A percentile compares a stretch with the other conserved stretches of the same genome.
Evolutionary conservation across 805 yeast genomes (phyloP).

Genomic region (Starmera quercuum): DNA sequence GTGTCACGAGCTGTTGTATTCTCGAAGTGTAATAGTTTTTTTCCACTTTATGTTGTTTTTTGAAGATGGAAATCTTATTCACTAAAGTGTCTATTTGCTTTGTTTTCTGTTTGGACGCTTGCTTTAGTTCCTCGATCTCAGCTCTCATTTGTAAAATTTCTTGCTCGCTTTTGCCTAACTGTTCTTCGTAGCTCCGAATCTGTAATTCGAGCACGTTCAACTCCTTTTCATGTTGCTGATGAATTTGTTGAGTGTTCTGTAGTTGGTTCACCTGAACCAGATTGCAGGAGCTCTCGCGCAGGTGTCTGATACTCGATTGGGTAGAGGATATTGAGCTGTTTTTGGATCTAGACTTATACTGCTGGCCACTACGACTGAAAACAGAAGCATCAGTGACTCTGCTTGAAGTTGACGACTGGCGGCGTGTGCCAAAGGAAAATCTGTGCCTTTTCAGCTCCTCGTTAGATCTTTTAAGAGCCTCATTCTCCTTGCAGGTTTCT

Average conservation of each 20-base stretch:
- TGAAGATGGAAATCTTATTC: neutral
- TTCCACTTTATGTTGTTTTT: neutral
- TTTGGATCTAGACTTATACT: constrained; percentile 8
- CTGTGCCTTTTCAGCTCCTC: constrained; percentile 5
- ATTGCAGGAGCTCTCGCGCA: no score
- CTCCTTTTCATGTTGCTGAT: neutral
- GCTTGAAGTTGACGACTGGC: constrained; percentile 6
- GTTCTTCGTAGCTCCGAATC: neutral
- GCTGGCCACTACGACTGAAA: constrained; percentile 1
- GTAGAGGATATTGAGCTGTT: constrained; percentile 13
- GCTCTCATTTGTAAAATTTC: neutral
- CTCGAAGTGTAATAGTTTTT: neutral
- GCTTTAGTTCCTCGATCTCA: neutral
- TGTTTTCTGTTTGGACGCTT: neutral
- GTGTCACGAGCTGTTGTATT: neutral
- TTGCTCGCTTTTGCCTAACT: neutral
- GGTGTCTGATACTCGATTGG: neutral
- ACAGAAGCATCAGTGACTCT: constrained; percentile 4
- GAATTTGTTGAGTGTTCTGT: no score
- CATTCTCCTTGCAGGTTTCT: constrained; percentile 15
- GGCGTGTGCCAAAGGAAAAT: constrained; percentile 4
- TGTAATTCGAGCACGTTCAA: neutral
- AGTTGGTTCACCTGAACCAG: no score
- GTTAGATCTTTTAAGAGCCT: constrained; percentile 11
- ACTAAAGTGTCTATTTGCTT: neutral